phyloP scores from a whole-genome alignment of 2,329 filamentous ascomycete genomes.

The Hymenoscyphus infarciens region DNA sequence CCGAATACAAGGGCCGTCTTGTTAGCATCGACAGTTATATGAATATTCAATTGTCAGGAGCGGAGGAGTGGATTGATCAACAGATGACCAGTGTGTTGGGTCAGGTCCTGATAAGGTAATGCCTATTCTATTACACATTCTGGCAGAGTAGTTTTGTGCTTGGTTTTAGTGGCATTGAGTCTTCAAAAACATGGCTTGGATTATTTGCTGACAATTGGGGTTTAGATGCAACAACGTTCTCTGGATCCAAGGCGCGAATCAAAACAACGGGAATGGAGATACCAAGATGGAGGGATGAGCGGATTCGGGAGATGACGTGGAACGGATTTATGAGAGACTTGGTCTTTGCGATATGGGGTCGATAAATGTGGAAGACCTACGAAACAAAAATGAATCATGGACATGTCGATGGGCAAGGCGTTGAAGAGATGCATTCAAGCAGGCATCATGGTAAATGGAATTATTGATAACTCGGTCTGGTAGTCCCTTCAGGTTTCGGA shows the following conservation, averaged over 20 bases:
- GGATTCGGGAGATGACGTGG: background rate
- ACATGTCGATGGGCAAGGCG: constrained; percentile 28
- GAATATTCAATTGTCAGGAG: constrained; percentile 91
- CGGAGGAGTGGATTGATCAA: constrained; percentile 88
- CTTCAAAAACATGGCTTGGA: constrained; percentile 5
- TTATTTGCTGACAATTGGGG: constrained; percentile 11
- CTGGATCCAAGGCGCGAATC: constrained; percentile 68
- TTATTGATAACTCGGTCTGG: constrained; percentile 19
- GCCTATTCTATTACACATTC: background rate
- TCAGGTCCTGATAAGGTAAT: constrained; percentile 85
- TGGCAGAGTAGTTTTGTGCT: background rate
- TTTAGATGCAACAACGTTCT: constrained; percentile 92
- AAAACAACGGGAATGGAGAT: constrained; percentile 46
- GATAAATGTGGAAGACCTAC: constrained; percentile 6
- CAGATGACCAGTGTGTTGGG: constrained; percentile 82
- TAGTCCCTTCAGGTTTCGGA: background rate
- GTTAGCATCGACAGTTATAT: constrained; percentile 97
- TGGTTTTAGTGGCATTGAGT: background rate
- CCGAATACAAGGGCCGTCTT: constrained; percentile 91
- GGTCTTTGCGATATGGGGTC: background rate
- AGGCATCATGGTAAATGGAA: constrained; percentile 24
- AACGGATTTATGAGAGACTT: background rate
- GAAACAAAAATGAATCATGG: constrained; percentile 11
- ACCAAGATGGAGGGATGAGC: constrained; percentile 53
- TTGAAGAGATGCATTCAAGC: constrained; percentile 24